Conservation (phyloP, 495 filamentous ascomycete species). For the Saxophila tyrrhenica region DNA sequence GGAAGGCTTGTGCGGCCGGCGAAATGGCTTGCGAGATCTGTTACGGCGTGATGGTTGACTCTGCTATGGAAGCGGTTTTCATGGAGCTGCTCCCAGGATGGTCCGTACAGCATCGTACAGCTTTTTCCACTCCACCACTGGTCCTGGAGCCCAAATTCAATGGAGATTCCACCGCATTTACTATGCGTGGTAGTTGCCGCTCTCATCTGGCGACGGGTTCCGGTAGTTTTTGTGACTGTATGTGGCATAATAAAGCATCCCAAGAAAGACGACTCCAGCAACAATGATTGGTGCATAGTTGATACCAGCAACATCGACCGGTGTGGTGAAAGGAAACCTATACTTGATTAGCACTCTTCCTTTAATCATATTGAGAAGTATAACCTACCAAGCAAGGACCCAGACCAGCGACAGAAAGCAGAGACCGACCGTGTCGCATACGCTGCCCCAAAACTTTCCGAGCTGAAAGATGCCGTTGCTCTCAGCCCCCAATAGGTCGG, state of each 20-base stretch:
- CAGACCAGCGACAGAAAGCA: neutral
- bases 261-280: neutral
- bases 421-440: neutral
- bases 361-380: neutral
- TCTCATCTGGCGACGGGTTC: neutral
- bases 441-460: neutral
- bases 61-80: too few species aligned
- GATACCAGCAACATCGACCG: neutral
- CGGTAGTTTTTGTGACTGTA: neutral
- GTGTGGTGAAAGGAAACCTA: neutral
- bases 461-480: constrained; percentile 1
- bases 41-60: too few species aligned
- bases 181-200: too few species aligned
- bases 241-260: neutral
- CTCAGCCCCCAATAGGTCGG: neutral
- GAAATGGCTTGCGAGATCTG: too few species aligned
- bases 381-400: neutral
- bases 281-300: neutral
- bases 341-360: neutral
- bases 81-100: too few species aligned
- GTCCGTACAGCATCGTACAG: too few species aligned
- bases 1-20: too few species aligned
- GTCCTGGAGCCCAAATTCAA: too few species aligned
- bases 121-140: too few species aligned
- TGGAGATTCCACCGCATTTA: too few species aligned